Evolutionary conservation across 1,284 basidiomycete genomes (phyloP).

Genomic region (Fistulina hepatica): DNA sequence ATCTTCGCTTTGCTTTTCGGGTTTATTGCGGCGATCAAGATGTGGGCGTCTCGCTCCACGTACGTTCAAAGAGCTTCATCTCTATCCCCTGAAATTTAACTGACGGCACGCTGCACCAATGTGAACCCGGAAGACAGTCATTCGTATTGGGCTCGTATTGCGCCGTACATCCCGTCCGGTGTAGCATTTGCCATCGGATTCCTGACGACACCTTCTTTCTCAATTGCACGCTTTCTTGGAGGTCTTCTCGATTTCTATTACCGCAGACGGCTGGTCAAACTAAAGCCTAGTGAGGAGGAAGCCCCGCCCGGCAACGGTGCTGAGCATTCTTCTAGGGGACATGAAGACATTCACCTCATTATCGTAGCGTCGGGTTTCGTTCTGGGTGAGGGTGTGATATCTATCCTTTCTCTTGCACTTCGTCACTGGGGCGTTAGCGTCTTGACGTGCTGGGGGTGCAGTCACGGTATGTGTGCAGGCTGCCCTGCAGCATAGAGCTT

Average conservation of each 20-base stretch:
- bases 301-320: too few relatives aligned
- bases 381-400: constrained; percentile 85
- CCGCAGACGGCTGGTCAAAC: constrained; percentile 39
- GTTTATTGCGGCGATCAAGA: constrained; percentile 57
- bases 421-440: constrained; percentile 67
- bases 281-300: too few relatives aligned
- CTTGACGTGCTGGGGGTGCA: constrained; percentile 78
- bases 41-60: constrained; percentile 38
- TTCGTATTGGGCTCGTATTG: too few relatives aligned
- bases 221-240: constrained; percentile 83
- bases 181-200: constrained; percentile 86
- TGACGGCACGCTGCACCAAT: too few relatives aligned
- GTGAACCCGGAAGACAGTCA: too few relatives aligned
- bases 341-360: constrained; percentile 64
- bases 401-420: constrained; percentile 69
- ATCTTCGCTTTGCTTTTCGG: constrained; percentile 65
- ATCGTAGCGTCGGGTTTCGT: constrained; percentile 93
- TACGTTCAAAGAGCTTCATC: too few relatives aligned
- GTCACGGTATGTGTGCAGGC: constrained; percentile 58
- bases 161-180: constrained; percentile 79
- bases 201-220: constrained; percentile 93
- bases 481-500: constrained; percentile 39
- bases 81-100: too few relatives aligned
- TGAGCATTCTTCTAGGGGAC: constrained; percentile 36
- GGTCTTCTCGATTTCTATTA: constrained; percentile 72